These are phyloP conservation scores for Tetrahymena thermophila DNA, from an alignment of 73 alveolate genomes.

Conservation along the genomic window DNA sequence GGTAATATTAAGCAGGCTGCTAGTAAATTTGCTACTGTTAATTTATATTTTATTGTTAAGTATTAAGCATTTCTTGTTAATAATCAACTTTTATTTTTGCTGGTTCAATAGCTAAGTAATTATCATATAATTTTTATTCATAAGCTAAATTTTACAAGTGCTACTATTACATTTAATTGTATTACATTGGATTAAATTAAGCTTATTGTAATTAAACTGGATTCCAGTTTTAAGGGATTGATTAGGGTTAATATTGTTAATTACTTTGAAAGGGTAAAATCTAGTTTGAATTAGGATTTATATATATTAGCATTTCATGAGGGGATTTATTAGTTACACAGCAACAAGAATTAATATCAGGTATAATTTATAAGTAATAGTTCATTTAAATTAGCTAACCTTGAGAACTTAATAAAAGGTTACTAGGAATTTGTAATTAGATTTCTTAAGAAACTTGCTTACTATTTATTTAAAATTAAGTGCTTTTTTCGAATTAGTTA, in stretches of 20 bases:
- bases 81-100: not conserved
- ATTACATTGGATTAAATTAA: not conserved
- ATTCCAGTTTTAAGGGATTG: not conserved
- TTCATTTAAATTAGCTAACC: not conserved
- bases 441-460: not conserved
- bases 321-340: not conserved
- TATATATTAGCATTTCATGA: not conserved
- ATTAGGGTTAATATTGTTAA: too few species aligned
- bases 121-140: not conserved
- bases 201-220: not conserved
- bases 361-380: not conserved
- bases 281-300: not conserved
- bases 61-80: not conserved
- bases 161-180: too few species aligned
- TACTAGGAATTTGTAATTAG: not conserved
- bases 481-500: not conserved
- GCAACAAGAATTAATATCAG: not conserved
- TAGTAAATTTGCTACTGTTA: too few species aligned
- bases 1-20: too few species aligned
- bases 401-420: not conserved
- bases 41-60: not conserved
- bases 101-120: not conserved
- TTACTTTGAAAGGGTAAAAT: not conserved
- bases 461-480: too few species aligned
- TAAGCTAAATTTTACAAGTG: not conserved